These are phyloP conservation scores for Lobosporangium transversale DNA, from an alignment of 192 early-diverging fungal species.

Conservation along the genomic window DNA sequence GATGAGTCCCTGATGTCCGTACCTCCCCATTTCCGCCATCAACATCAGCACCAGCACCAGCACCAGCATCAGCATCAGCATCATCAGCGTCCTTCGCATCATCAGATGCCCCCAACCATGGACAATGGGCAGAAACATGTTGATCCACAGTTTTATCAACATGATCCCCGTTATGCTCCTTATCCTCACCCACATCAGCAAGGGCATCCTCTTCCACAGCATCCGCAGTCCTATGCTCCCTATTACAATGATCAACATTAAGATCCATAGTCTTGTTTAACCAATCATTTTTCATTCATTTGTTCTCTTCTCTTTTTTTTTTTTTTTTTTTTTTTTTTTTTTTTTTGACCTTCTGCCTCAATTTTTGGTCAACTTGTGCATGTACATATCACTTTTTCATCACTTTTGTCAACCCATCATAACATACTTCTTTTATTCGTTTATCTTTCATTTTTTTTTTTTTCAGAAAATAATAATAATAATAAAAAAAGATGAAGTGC, in stretches of 20 bases:
- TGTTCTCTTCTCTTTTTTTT: constrained; percentile 1
- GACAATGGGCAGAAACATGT: constrained; percentile 25
- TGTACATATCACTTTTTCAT: too few species aligned
- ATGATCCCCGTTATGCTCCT: constrained; percentile 17
- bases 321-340: constrained; percentile 12
- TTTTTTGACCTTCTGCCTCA: neutral
- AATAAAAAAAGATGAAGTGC: constrained; percentile 5
- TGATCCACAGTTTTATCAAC: constrained; percentile 23
- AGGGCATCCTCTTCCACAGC: neutral
- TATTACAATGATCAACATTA: constrained; percentile 25
- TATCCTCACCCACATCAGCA: constrained; percentile 14
- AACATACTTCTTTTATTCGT: too few species aligned
- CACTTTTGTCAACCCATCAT: too few species aligned
- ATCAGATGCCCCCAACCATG: constrained; percentile 15
- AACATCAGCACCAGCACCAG: constrained; percentile 7
- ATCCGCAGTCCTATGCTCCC: constrained; percentile 4
- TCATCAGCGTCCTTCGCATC: constrained; percentile 5
- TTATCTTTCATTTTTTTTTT: too few species aligned
- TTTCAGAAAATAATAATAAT: too few species aligned
- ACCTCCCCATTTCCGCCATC: constrained; percentile 11
- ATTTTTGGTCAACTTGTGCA: too few species aligned
- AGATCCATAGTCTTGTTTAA: neutral
- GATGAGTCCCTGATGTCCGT: constrained; percentile 15
- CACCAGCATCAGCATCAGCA: constrained; percentile 16
- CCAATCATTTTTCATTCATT: constrained; percentile 8